phyloP scores from a whole-genome alignment of 2,329 filamentous ascomycete genomes.

The Penicillium sp. region DNA sequence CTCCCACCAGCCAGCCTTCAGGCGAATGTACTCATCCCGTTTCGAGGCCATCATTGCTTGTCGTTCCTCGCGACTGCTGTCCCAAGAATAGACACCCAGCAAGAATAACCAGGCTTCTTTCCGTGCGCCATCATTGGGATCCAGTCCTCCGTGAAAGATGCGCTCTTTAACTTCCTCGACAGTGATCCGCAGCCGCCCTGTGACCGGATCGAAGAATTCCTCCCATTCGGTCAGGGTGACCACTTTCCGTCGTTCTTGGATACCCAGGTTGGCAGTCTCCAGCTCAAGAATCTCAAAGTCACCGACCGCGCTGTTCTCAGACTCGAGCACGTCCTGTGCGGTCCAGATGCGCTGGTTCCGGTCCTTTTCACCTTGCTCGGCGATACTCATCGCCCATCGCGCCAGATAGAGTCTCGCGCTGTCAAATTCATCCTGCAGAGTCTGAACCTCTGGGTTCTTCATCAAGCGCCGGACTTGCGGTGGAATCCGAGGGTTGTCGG shows the following conservation, averaged over 20 bases:
- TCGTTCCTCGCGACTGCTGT: constrained; percentile 79
- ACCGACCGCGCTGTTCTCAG: constrained; percentile 90
- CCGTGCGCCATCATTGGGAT: constrained; percentile 81
- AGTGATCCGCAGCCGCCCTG: constrained; percentile 71
- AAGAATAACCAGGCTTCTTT: constrained; percentile 97
- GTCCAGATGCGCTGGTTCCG: constrained; percentile 85
- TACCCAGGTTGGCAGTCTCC: constrained; percentile 63
- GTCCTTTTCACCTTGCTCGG: constrained; percentile 90
- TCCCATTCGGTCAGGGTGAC: constrained; percentile 84
- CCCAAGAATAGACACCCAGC: constrained; percentile 87
- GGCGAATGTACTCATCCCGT: constrained; percentile 84
- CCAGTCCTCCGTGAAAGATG: constrained; percentile 90
- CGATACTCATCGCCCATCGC: constrained; percentile 97
- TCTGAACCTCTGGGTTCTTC: constrained; percentile 89
- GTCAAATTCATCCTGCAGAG: constrained; percentile 93
- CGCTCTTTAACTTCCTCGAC: constrained; percentile 91
- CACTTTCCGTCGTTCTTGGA: constrained; percentile 69
- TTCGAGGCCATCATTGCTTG: constrained; percentile 76
- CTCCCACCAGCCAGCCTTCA: constrained; percentile 97
- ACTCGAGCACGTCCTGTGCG: constrained; percentile 81
- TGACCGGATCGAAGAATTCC: constrained; percentile 72
- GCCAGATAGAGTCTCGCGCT: constrained; percentile 91
- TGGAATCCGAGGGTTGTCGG: constrained; percentile 85
- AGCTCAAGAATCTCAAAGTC: constrained; percentile 90
- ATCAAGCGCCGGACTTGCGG: constrained; percentile 80